Percentiles rank a stretch among this genome's conserved stretches.
Evolutionary conservation across 73 alveolate species (phyloP).

Genomic region (Paramecium caudatum): DNA sequence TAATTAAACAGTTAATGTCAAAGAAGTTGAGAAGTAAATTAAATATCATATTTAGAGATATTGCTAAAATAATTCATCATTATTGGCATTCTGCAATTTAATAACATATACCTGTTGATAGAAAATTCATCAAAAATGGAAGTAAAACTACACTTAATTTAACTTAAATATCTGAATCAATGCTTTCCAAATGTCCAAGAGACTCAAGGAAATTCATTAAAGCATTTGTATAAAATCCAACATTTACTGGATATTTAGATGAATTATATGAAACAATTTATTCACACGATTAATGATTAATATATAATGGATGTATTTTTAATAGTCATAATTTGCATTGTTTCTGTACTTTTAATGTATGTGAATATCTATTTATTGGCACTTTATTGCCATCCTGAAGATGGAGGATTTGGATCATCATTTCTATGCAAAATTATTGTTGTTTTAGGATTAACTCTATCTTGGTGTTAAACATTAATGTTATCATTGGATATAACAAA

Average conservation of each 20-base stretch:
- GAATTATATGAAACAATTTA: conserved; percentile 13
- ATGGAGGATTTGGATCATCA: conserved; percentile 80
- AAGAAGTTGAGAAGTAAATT: not conserved
- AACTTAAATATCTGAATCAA: not conserved
- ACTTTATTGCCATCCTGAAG: conserved; percentile 82
- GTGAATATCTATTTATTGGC: conserved; percentile 76
- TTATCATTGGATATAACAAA: conserved; percentile 88
- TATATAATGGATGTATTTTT: conserved; percentile 76
- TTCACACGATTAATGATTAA: not conserved
- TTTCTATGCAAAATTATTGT: conserved; percentile 74
- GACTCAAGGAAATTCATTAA: conserved; percentile 19
- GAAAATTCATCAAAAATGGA: not conserved
- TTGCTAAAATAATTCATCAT: not conserved
- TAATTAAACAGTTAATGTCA: not conserved
- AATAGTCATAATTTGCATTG: conserved; percentile 51
- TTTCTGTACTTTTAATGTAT: conserved; percentile 52
- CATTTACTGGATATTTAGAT: conserved; percentile 61
- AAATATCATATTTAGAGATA: not conserved
- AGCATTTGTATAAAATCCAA: not conserved
- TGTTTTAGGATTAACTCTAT: conserved; percentile 78
- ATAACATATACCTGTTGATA: not conserved
- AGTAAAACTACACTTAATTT: not conserved
- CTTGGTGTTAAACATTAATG: conserved; percentile 81
- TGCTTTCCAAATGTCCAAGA: conserved; percentile 1
- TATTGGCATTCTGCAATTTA: not conserved